Evolutionary conservation across 2,329 filamentous ascomycete genomes (phyloP).

Genomic region (Ceratocystis lukuohia): DNA sequence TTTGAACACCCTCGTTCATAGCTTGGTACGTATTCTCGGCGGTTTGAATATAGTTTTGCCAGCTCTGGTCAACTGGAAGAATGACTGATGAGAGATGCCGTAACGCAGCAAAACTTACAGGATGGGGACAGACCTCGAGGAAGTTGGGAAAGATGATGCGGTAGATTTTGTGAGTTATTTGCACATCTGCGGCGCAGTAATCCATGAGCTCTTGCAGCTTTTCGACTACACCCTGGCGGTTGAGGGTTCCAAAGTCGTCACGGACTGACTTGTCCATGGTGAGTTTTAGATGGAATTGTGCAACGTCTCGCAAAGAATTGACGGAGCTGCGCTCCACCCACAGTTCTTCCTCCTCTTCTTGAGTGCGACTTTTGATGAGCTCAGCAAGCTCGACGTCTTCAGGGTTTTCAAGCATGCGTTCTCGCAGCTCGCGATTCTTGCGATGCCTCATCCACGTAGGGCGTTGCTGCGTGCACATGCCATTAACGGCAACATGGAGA

Average conservation of each 20-base stretch:
- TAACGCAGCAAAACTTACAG: conserved; percentile 89
- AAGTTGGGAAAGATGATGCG: conserved; percentile 87
- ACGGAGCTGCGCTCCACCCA: conserved; percentile 93
- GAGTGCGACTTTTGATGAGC: conserved; percentile 52
- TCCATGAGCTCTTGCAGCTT: conserved; percentile 74
- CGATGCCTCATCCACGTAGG: conserved; percentile 97
- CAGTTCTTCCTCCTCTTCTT: conserved; percentile 83
- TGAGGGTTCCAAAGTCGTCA: conserved; percentile 73
- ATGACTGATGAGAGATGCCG: conserved; percentile 90
- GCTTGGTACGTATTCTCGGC: conserved; percentile 74
- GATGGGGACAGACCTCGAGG: conserved; percentile 79
- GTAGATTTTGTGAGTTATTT: conserved; percentile 87
- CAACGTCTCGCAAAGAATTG: conserved; percentile 89
- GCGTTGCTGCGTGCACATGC: conserved; percentile 93
- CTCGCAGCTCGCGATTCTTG: conserved; percentile 73
- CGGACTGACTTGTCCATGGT: conserved; percentile 80
- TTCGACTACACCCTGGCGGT: conserved; percentile 53
- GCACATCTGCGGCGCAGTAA: conserved; percentile 91
- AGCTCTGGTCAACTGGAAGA: conserved; percentile 73
- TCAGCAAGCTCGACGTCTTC: conserved; percentile 57
- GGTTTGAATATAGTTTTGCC: conserved; percentile 72
- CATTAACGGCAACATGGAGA: conserved; percentile 90
- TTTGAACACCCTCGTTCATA: conserved; percentile 62
- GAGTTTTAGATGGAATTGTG: conserved; percentile 86
- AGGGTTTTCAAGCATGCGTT: conserved; percentile 61